A percentile compares a stretch with the other conserved stretches of the same genome.
Evolutionary conservation across 208 protist species (phyloP).

Genomic region (Balamuthia mandrillaris): DNA sequence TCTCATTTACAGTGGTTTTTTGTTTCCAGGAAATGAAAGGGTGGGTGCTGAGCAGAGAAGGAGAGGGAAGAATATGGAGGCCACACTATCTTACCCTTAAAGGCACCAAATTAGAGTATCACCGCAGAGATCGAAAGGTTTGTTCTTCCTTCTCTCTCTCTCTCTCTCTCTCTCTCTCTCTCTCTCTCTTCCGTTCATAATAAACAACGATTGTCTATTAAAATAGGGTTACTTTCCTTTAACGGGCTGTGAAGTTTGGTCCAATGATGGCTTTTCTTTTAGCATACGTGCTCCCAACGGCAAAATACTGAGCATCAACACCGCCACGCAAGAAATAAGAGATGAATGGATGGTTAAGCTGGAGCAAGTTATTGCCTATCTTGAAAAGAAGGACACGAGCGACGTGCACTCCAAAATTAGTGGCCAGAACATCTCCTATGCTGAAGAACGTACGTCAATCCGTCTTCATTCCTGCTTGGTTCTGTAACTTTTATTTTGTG

Average conservation of each 20-base stretch:
- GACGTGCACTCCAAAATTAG: too few species aligned
- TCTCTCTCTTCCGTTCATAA: neutral
- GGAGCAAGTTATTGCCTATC: too few species aligned
- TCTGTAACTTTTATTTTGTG: too few species aligned
- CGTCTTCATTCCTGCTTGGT: too few species aligned
- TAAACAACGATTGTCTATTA: neutral
- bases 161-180: neutral
- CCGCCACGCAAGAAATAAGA: neutral
- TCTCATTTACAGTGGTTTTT: too few species aligned
- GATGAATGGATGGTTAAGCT: too few species aligned
- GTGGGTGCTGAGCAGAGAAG: slow-evolving; percentile 3
- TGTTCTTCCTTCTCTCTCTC: neutral
- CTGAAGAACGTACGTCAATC: too few species aligned
- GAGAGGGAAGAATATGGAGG: neutral
- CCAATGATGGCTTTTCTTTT: slow-evolving; percentile 10
- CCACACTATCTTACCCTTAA: neutral
- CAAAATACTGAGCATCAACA: neutral
- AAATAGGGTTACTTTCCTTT: neutral
- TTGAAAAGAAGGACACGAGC: too few species aligned
- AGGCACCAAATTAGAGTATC: neutral
- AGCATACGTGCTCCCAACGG: neutral
- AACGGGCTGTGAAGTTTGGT: neutral
- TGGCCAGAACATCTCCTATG: too few species aligned
- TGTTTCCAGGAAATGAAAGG: slow-evolving; percentile 9
- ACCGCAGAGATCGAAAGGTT: slow-evolving; percentile 16